These are phyloP conservation scores for Ophiognomonia clavigignenti-juglandacearum DNA, from an alignment of 2,329 filamentous ascomycete species.

Conservation along the genomic window DNA sequence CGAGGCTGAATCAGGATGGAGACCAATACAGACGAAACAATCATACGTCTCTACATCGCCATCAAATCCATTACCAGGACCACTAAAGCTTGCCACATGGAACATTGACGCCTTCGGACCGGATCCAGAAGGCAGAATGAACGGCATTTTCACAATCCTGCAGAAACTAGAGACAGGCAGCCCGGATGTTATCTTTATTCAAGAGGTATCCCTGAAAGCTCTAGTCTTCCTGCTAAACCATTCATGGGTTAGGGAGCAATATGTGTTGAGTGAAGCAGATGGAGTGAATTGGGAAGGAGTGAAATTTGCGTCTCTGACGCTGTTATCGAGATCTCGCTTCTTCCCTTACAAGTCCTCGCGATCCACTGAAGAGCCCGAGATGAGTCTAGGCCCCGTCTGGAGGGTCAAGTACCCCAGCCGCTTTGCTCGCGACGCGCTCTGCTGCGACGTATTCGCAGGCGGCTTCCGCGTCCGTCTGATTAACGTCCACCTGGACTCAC, in stretches of 20 bases:
- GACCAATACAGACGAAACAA: no score
- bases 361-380: not conserved
- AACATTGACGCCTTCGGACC: conserved; percentile 25
- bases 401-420: conserved; percentile 26
- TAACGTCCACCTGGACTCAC: conserved; percentile 36
- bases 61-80: not conserved
- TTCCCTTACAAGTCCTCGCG: not conserved
- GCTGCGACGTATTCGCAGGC: conserved; percentile 27
- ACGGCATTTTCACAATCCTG: conserved; percentile 24
- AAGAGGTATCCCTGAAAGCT: conserved; percentile 26
- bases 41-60: no score
- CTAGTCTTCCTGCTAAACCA: conserved; percentile 22
- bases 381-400: conserved; percentile 26
- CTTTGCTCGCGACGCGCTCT: conserved; percentile 30
- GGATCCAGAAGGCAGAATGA: conserved; percentile 18
- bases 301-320: conserved; percentile 23
- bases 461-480: conserved; percentile 24
- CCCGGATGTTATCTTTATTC: conserved; percentile 29
- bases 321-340: conserved; percentile 26
- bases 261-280: conserved; percentile 28
- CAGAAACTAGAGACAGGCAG: conserved; percentile 6
- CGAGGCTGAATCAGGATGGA: no score
- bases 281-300: conserved; percentile 17
- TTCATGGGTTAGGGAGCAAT: conserved; percentile 23
- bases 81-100: conserved; percentile 21